phyloP scores from a whole-genome alignment of 2,329 filamentous ascomycete species.

The Didymella sp. region DNA sequence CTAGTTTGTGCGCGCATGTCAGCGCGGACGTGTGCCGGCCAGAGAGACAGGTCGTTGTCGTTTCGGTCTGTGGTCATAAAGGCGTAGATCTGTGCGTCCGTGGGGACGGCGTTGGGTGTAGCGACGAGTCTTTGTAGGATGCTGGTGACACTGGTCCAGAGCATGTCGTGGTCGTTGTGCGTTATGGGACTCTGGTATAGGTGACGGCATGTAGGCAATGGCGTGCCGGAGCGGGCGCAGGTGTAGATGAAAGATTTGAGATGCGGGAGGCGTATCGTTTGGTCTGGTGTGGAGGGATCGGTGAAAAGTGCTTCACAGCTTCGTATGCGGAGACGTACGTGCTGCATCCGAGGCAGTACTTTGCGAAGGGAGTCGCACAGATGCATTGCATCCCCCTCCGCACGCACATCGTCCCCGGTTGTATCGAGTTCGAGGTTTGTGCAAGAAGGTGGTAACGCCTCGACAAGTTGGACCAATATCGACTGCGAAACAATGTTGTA shows the following conservation, averaged over 20 bases:
- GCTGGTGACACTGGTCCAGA: neutral
- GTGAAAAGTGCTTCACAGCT: neutral
- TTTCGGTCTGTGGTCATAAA: neutral
- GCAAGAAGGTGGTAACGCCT: neutral
- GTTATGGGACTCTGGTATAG: neutral
- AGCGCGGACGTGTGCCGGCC: neutral
- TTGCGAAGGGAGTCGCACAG: neutral
- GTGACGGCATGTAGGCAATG: neutral
- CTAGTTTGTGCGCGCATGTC: neutral
- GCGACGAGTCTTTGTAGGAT: neutral
- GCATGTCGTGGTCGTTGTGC: neutral
- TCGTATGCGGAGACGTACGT: conserved; percentile 2
- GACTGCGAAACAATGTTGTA: neutral
- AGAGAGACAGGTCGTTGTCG: conserved; percentile 1
- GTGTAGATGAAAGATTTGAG: conserved; percentile 1
- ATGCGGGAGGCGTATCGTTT: neutral
- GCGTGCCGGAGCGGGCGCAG: neutral
- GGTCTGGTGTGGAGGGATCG: neutral
- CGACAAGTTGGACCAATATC: neutral
- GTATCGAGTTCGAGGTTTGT: neutral
- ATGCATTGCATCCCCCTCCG: neutral
- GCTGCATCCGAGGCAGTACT: conserved; percentile 4
- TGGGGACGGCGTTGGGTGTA: neutral
- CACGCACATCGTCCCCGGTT: neutral
- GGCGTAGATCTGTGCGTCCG: neutral